These are phyloP conservation scores for Hyphodiscus hymeniophilus DNA, from an alignment of 495 filamentous ascomycete genomes.

Conservation along the genomic window DNA sequence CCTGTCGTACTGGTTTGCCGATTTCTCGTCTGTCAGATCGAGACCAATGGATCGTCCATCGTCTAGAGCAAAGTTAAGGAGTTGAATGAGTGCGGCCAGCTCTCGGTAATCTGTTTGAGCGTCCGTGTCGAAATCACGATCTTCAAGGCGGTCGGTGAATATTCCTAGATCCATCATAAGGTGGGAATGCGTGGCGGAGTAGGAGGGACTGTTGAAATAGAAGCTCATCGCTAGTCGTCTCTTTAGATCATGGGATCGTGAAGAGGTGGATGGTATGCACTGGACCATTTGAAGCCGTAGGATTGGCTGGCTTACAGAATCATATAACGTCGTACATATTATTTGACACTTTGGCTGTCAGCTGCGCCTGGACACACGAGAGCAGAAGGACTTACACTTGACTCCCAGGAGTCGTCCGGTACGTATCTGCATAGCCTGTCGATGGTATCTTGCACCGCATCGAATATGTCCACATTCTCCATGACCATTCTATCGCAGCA, in stretches of 20 bases:
- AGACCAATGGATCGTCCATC: slow-evolving; percentile 36
- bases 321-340: slow-evolving; percentile 43
- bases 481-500: slow-evolving; percentile 12
- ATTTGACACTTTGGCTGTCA: slow-evolving; percentile 41
- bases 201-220: slow-evolving; percentile 44
- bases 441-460: slow-evolving; percentile 14
- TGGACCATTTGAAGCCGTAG: slow-evolving; percentile 54
- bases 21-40: slow-evolving; percentile 24
- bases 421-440: slow-evolving; percentile 11
- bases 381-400: slow-evolving; percentile 9
- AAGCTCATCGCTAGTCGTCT: slow-evolving; percentile 68
- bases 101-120: slow-evolving; percentile 56
- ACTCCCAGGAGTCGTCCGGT: slow-evolving; percentile 13
- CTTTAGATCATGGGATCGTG: slow-evolving; percentile 52
- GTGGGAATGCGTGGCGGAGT: slow-evolving; percentile 30
- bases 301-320: slow-evolving; percentile 37
- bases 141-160: slow-evolving; percentile 43
- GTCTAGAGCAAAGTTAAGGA: slow-evolving; percentile 70
- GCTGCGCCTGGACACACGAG: slow-evolving; percentile 4
- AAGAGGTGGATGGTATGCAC: slow-evolving; percentile 44
- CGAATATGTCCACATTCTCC: slow-evolving; percentile 17
- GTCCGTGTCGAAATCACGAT: slow-evolving; percentile 39
- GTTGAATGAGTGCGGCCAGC: slow-evolving; percentile 51
- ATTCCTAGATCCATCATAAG: slow-evolving; percentile 39
- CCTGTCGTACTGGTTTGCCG: slow-evolving; percentile 48